Percentiles rank a stretch among this genome's conserved stretches.
phyloP scores from a whole-genome alignment of 495 filamentous ascomycete genomes.

The Aspergillus indologenus region DNA sequence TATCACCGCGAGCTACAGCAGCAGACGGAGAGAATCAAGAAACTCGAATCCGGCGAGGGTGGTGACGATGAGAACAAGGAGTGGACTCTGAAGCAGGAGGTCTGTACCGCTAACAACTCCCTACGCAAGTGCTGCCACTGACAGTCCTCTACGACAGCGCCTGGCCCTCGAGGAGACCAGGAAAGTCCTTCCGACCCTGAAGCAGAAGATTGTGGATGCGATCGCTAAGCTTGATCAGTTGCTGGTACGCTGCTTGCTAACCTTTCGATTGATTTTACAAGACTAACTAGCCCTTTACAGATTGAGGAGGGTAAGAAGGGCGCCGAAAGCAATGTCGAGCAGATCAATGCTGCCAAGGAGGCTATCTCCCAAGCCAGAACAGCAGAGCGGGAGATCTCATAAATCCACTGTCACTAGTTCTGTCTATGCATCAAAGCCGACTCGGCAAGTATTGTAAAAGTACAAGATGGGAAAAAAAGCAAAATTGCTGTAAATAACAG shows the following conservation, averaged over 20 bases:
- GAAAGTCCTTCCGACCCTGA: constrained; percentile 68
- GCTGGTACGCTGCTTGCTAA: constrained; percentile 45
- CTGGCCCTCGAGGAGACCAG: constrained; percentile 78
- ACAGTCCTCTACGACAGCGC: constrained; percentile 49
- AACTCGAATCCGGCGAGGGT: constrained; percentile 51
- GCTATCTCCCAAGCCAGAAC: constrained; percentile 59
- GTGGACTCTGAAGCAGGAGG: constrained; percentile 80
- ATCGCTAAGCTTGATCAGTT: constrained; percentile 65
- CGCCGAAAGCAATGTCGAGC: constrained; percentile 51
- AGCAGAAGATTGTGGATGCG: constrained; percentile 61
- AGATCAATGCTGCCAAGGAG: constrained; percentile 53
- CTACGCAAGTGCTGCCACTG: background rate
- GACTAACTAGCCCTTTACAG: constrained; percentile 20
- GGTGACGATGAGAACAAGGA: constrained; percentile 62
- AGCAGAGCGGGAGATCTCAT: constrained; percentile 43
- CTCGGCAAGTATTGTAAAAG: background rate
- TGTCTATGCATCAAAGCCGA: background rate
- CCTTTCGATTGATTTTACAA: background rate
- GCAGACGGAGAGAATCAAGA: constrained; percentile 68
- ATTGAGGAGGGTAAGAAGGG: constrained; percentile 46
- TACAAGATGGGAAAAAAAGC: constrained; percentile 9
- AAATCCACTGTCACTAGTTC: constrained; percentile 4
- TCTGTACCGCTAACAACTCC: constrained; percentile 27
- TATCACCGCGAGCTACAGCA: constrained; percentile 79
- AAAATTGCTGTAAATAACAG: constrained; percentile 24